Evolutionary conservation across 106 monocot species (phyloP).

Genomic region (Apostasia shenzhenica): DNA sequence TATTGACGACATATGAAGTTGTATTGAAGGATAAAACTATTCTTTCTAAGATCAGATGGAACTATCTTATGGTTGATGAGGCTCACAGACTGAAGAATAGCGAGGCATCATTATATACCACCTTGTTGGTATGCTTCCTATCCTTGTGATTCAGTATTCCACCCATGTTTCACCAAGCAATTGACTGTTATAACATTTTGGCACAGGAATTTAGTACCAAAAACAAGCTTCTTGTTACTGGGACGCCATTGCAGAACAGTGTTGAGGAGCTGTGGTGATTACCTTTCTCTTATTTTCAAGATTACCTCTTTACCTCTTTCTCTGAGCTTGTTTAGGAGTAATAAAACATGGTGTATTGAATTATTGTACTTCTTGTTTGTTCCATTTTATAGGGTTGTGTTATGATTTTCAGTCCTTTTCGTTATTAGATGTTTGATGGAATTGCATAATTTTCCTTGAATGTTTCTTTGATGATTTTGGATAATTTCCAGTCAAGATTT

Average conservation of each 20-base stretch:
- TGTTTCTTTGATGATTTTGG: no score
- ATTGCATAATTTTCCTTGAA: no score
- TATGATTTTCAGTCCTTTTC: no score
- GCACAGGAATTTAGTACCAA: conserved; percentile 94
- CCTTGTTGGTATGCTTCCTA: conserved; percentile 56
- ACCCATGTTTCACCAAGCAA: neutral
- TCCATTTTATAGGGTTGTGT: no score
- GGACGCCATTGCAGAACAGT: conserved; percentile 97
- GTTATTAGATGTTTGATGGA: no score
- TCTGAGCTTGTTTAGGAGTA: no score
- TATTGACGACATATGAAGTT: conserved; percentile 99
- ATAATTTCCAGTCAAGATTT: no score
- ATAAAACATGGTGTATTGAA: no score
- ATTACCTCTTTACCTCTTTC: no score
- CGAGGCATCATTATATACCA: conserved; percentile 86
- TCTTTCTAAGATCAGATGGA: conserved; percentile 92
- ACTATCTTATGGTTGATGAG: conserved; percentile 99
- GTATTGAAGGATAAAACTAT: conserved; percentile 85
- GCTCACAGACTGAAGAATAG: conserved; percentile 94
- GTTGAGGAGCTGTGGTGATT: conserved; percentile 97
- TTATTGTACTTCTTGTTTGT: no score
- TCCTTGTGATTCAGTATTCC: neutral
- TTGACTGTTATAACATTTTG: neutral
- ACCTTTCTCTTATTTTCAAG: conserved; percentile 7
- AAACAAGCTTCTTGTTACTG: conserved; percentile 96